Evolutionary conservation across 495 filamentous ascomycete species (phyloP), one percentile per base, ranked within the genome.

Genomic region (Xanthoparmelia taractica): DNA sequence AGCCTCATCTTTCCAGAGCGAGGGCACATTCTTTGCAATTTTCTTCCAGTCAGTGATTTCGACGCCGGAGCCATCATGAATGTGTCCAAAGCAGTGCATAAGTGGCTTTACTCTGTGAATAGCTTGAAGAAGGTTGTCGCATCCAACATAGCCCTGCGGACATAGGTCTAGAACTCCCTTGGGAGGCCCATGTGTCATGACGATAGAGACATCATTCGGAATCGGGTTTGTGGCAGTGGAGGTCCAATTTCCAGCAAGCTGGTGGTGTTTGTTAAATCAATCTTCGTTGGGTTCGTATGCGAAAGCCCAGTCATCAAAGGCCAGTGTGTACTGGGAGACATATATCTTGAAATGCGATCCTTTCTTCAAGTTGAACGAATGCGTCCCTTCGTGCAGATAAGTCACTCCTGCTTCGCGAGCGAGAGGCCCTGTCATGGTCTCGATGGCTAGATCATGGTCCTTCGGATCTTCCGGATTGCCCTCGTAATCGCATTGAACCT

Each of bases 121-220:
- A 3, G 83, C 83, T 0, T 65, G 71, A 8, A 85, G 80, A 4
- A 88, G 70, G 45, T 79, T 70, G 15, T 67, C 65, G 58, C 82
- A 85, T 0, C 84, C 84, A 15, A 75, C 76, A 52, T 74, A 69
- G 12, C 50, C 36, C 55, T 23, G 2, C 12, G 50, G 0, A 71
- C 74, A 69, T 13, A 64, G 33, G 66, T 91, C 89, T 6, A 87
- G 72, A 3, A 86, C 72, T 0, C 77, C 77, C 6, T 74, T 67
- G 0, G 90, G 88, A 11, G 90, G 90, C 4, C 88, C 86, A 67
- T 94, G 89, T 0, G 89, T 91, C 64, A 92, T 79, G 48, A 86
- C 77, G 4, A 92, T 78, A 65, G 92, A 86, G 17, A 87, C 72
- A 1, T 64, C 69, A 65, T 70, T 65, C 0, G 79, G 86, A 66